Conservation (phyloP, 768 basidiomycete species). For the Phanerochaete sordida region DNA sequence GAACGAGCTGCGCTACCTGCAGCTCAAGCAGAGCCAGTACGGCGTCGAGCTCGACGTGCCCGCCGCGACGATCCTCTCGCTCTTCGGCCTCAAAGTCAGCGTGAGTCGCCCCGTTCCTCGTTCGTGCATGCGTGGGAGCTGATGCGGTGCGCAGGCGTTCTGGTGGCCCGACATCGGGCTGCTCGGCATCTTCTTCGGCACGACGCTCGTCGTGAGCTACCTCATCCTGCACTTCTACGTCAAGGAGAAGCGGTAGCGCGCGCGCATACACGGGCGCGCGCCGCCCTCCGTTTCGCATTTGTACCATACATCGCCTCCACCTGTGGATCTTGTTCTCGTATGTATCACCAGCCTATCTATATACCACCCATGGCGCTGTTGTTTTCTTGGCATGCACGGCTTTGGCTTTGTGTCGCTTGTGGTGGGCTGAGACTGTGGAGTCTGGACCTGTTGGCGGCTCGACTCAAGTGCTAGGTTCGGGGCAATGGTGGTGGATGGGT, state of each 20-base stretch:
- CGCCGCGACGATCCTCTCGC: conserved; percentile 90
- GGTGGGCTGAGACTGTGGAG: too few relatives aligned
- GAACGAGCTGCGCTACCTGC: conserved; percentile 92
- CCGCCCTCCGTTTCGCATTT: background rate
- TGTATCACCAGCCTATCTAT: background rate
- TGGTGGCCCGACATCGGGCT: conserved; percentile 97
- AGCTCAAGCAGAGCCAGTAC: conserved; percentile 92
- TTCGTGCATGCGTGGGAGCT: background rate
- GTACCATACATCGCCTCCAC: background rate
- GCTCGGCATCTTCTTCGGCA: conserved; percentile 81
- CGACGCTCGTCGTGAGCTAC: conserved; percentile 75
- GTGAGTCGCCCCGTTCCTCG: conserved; percentile 37
- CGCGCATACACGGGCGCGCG: background rate
- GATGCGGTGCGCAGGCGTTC: conserved; percentile 57
- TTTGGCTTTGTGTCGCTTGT: too few relatives aligned
- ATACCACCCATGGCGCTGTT: background rate
- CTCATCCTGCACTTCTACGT: conserved; percentile 84
- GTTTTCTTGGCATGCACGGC: background rate
- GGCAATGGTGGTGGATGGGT: too few relatives aligned
- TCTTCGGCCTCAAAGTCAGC: conserved; percentile 90
- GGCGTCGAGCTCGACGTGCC: conserved; percentile 97
- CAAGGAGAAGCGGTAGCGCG: conserved; percentile 59
- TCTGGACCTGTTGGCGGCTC: too few relatives aligned
- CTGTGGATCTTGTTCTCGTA: background rate
- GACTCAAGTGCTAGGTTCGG: too few relatives aligned